phyloP scores from a whole-genome alignment of 495 filamentous ascomycete species.

The Penicillium fimorum region DNA sequence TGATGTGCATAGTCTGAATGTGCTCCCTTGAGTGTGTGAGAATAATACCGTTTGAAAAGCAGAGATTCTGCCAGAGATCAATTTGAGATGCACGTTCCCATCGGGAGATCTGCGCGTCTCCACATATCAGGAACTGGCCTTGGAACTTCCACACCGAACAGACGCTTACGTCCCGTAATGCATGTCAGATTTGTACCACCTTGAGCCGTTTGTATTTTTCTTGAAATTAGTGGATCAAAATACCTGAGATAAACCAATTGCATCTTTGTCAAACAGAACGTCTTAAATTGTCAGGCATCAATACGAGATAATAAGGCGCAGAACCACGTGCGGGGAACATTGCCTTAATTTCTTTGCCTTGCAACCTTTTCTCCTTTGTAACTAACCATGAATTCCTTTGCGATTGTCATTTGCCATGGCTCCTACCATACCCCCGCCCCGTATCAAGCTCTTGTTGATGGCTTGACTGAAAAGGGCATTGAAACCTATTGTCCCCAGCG shows the following conservation, averaged over 20 bases:
- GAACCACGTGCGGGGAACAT: conserved; percentile 4
- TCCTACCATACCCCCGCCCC: conserved; percentile 36
- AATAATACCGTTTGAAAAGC: neutral
- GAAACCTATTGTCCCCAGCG: conserved; percentile 37
- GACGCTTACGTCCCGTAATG: conserved; percentile 2
- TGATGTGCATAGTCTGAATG: conserved; percentile 3
- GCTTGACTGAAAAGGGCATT: conserved; percentile 22
- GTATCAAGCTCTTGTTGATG: conserved; percentile 30
- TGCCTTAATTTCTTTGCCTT: neutral
- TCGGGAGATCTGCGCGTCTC: conserved; percentile 2
- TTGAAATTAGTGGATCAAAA: neutral
- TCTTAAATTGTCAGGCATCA: neutral
- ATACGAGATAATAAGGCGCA: neutral
- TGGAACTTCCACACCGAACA: neutral
- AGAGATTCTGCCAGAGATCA: neutral
- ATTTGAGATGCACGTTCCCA: neutral
- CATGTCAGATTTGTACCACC: conserved; percentile 7
- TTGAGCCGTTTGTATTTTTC: neutral
- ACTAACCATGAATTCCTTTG: conserved; percentile 1
- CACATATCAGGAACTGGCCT: neutral
- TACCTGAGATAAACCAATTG: neutral
- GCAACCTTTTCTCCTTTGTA: neutral
- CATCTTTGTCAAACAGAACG: neutral
- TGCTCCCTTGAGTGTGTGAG: neutral
- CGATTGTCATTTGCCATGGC: conserved; percentile 35